Evolutionary conservation across 2,329 filamentous ascomycete species (phyloP), one percentile per base, ranked within the genome.

Genomic region (Lecanosticta acicola): DNA sequence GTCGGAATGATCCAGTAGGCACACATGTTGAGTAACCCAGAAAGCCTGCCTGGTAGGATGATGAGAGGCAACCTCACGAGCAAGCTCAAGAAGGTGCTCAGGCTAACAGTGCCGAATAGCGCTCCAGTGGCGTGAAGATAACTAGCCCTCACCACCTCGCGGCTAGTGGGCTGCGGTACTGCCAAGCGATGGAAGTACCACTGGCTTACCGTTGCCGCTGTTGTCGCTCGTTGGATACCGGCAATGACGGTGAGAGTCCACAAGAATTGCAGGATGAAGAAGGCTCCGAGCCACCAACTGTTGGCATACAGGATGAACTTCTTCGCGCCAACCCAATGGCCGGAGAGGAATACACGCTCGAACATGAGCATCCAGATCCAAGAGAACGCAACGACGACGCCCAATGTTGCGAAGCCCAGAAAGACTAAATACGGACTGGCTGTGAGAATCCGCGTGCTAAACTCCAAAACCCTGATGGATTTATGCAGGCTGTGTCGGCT

Each of bases 351-450:
- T 48, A 97, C 83, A 36, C 89, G 80, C 5, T 90, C 91, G 67
- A 98, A 97, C 89, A 98, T 96, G 58, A 83, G 82, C 56, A 97
- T 80, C 93, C 93, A 98, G 4, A 86, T 67, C 93, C 93, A 98
- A 0, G 90, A 96, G 85, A 90, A 97, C 11, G 80, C 71, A 8
- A 96, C 85, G 35, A 94, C 84, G 19, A 83, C 72, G 4, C 73
- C 77, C 11, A 97, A 76, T 17, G 84, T 85, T 9, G 76, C 80
- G 59, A 96, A 84, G 2, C 93, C 93, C n/a, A 96, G 78, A 1
- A 86, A 65, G 26, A 97, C 75, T 16, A 98, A 76, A 2, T 85
- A 87, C 8, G 88, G 83, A 60, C 94, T 94, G 29, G 88, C 85
- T 4, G 84, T 80, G 13, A 98, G 73, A 48, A 98, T 94, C 45